These are phyloP conservation scores for Dioscorea zingiberensis DNA, from an alignment of 106 monocot species.

Conservation along the genomic window DNA sequence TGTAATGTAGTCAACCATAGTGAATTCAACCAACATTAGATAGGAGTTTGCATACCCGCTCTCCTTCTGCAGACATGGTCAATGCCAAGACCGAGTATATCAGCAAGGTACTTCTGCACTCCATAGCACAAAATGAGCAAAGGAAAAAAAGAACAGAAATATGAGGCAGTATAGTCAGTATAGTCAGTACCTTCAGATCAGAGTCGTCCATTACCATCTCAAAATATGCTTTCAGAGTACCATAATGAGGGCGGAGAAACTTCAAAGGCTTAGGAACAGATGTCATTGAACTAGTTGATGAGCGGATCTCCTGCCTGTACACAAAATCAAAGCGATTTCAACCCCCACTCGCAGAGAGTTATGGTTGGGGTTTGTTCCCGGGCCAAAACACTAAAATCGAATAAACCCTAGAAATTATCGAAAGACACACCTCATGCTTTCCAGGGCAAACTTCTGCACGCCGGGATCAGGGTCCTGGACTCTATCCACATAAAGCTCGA, in stretches of 20 bases:
- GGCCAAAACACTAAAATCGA: too few relatives aligned
- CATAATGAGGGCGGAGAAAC: constrained; percentile 90
- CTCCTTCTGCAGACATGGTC: constrained; percentile 97
- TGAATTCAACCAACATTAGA: too few relatives aligned
- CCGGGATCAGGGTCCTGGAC: constrained; percentile 83
- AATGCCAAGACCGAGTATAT: constrained; percentile 95
- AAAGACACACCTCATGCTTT: constrained; percentile 80
- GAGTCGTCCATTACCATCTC: constrained; percentile 75
- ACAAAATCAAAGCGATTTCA: too few relatives aligned
- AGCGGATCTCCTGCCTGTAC: constrained; percentile 87
- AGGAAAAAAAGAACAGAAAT: neutral
- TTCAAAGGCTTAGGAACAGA: constrained; percentile 94
- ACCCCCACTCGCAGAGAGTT: too few relatives aligned
- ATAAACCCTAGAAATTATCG: neutral
- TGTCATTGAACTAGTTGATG: constrained; percentile 95
- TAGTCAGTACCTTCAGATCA: constrained; percentile 58
- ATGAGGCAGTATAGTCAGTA: neutral
- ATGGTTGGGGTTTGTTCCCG: too few relatives aligned
- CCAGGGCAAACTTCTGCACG: constrained; percentile 88
- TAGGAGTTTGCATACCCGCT: constrained; percentile 72
- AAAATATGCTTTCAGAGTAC: constrained; percentile 72
- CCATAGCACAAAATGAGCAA: constrained; percentile 7
- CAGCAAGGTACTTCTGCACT: constrained; percentile 84
- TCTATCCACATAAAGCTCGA: constrained; percentile 90
- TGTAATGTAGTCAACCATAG: too few relatives aligned